Base-by-base conservation (phyloP, 495 filamentous ascomycete species). In the Penicillium longicatenatum region DNA sequence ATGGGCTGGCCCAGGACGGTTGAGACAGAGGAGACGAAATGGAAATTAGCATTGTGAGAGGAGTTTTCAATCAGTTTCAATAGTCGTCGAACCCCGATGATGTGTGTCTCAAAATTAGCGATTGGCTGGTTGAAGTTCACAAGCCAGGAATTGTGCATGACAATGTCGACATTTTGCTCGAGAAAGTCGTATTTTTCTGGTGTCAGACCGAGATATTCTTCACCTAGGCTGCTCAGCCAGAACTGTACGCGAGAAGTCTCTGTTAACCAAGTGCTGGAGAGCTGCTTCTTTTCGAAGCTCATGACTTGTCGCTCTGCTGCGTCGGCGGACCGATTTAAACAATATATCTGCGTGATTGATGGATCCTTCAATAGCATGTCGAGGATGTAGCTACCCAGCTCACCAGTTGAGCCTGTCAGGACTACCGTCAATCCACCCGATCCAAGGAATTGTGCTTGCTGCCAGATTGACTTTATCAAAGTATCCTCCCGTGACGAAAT, bases 31-130 rank as follows among this genome's bases (percentile, higher is more conserved):
- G 43, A 45, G n/a, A 45, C 43, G 9, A 45, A 45, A 24, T 45
- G 43, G 4, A 45, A 22, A 11, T 45, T 20, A 11, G 43, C 43
- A n/a, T 39, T n/a, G 35, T n/a, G 43, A 22, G 43, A 4, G 7
- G 43, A 45, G 1, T 45, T 3, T 12, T 45, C 43, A 21, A 45
- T 24, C 8, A 45, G 20, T 3, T 6, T 21, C 43, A 45, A 17
- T 22, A 45, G 43, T 14, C 22, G 9, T 7, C 20, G 8, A 0
- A 48, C 24, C 1, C 71, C 72, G 9, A 70, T 5, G 12, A 48
- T 26, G 1, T 29, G 21, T n/a, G 24, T 11, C 22, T 30, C 16
- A n/a, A 48, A 48, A 6, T 9, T 26, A 6, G 4, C 22, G 5
- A 48, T 22, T 26, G 21, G 45, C 5, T 29, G 45, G 14, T 48